Evolutionary conservation across 768 basidiomycete species (phyloP), one percentile per base, ranked within the genome.

Genomic region (Leccinum barrowsii): DNA sequence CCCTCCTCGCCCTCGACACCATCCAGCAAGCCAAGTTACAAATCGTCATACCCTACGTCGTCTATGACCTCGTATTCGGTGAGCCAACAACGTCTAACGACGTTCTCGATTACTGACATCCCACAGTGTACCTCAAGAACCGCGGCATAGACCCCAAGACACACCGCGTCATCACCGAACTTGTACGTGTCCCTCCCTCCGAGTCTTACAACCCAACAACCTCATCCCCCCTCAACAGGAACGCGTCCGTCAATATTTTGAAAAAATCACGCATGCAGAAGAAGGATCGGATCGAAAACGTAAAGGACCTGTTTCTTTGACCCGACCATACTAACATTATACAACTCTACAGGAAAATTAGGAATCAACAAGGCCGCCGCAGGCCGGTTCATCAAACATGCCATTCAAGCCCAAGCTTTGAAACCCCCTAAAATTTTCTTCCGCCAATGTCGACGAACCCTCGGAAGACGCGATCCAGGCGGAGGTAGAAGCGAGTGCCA

Each of bases 21-120:
- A 76, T 94, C 22, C 86, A 92, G 59, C 89, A 91, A 65, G 92
- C 91, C 26, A 92, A 92, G 71, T 72, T 93, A 3, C 89, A 94
- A 61, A 85, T 86, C 5, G 76, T 84, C 35, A 67, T 94, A 44
- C 89, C 90, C n/a, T 94, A 94, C 72, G 78, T 91, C 30, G 79
- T 89, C 4, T 91, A 94, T 67, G 91, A 93, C 71, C 80, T 94
- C 10, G 75, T 92, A n/a, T 92, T 92, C 74, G 86, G 92, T 92
- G 61, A 62, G 86, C 76, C 5, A 28, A 28, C 21, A 6, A 50
- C 6, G 42, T 17, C 15, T 5, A 11, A 28, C 15, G 2, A 7
- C 19, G 7, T 28, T 28, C 12, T 7, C 15, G 1, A 4, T 5
- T 34, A 34, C 55, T 61, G 15, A 62, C 44, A 37, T 19, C 26